Conservation (phyloP, 352 stramenopile genomes). For the Phytophthora boehmeriae region DNA sequence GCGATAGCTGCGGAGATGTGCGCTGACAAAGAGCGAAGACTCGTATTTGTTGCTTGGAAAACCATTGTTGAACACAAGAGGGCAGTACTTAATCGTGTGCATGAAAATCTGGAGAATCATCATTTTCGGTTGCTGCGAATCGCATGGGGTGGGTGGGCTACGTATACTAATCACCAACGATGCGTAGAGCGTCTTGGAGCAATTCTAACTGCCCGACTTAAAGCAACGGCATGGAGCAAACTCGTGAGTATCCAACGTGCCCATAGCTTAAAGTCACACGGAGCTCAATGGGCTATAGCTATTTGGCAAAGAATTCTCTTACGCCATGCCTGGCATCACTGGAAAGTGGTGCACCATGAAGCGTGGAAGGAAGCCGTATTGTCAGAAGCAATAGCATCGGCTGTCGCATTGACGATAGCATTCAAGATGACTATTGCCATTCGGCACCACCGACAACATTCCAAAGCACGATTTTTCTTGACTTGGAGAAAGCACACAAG, state of each 20-base stretch:
- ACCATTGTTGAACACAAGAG: constrained; percentile 9
- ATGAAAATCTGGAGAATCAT: constrained; percentile 7
- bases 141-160: constrained; percentile 9
- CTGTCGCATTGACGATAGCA: constrained; percentile 9
- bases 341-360: constrained; percentile 19
- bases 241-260: constrained; percentile 10
- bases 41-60: constrained; percentile 24
- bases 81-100: constrained; percentile 7
- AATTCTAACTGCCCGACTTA: constrained; percentile 4
- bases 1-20: constrained; percentile 13
- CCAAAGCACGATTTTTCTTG: neutral
- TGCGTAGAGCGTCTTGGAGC: constrained; percentile 2
- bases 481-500: constrained; percentile 13
- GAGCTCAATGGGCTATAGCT: constrained; percentile 11
- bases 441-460: constrained; percentile 10
- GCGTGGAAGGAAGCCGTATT: constrained; percentile 4
- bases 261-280: constrained; percentile 2
- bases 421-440: constrained; percentile 20
- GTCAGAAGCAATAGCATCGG: constrained; percentile 2
- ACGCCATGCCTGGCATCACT: constrained; percentile 24
- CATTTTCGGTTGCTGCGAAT: constrained; percentile 7
- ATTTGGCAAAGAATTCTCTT: constrained; percentile 23
- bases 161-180: neutral
- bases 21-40: constrained; percentile 12
- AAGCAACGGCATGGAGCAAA: constrained; percentile 22